These are phyloP conservation scores for Vitis hybrid DNA, from an alignment of 177 flowering plant genomes.

Conservation along the genomic window DNA sequence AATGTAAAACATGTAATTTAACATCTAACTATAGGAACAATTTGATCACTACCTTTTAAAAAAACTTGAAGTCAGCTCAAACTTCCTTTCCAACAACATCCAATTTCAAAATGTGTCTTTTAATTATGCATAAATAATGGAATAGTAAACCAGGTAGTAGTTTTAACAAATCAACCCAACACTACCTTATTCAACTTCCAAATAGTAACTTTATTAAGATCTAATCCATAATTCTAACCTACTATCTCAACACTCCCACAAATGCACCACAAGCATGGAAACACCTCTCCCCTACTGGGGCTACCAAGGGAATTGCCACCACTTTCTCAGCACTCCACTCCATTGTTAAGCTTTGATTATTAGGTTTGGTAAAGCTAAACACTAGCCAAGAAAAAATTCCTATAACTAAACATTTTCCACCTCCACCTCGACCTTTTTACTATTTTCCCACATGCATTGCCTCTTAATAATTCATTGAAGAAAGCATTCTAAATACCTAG, in stretches of 20 bases:
- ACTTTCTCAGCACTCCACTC: background rate
- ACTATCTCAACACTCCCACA: background rate
- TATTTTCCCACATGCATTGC: background rate
- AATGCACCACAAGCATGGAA: no score
- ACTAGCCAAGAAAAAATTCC: no score
- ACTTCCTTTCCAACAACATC: background rate
- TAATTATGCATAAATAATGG: background rate
- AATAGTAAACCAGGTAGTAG: background rate
- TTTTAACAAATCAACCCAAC: background rate
- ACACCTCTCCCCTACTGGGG: no score
- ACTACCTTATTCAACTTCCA: background rate
- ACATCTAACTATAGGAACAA: background rate
- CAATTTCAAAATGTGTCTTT: background rate
- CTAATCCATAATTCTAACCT: background rate
- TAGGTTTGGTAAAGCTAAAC: no score
- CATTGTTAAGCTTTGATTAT: no score
- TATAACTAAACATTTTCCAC: background rate
- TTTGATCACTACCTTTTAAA: background rate
- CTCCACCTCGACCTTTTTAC: background rate
- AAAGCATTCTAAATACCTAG: background rate
- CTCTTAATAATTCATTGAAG: background rate
- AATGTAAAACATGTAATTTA: background rate
- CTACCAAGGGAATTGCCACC: no score
- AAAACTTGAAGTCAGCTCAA: background rate
- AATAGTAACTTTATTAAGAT: background rate